Conservation (phyloP, 2,329 filamentous ascomycete species). For the Pseudofabraea citricarpa region DNA sequence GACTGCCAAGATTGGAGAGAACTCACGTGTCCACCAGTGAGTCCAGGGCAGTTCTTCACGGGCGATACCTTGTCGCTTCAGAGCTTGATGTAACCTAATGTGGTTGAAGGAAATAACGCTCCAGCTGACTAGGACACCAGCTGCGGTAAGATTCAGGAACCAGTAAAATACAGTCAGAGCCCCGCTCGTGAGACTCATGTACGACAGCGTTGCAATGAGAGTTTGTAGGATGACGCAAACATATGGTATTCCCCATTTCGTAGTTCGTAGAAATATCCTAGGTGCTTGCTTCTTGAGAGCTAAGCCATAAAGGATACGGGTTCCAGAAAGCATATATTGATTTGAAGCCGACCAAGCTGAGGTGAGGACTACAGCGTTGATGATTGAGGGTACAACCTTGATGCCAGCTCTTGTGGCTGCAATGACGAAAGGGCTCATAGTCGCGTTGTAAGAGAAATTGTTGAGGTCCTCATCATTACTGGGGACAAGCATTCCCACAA, state of each 20-base stretch:
- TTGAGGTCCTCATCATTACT: constrained; percentile 45
- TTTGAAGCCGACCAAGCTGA: constrained; percentile 68
- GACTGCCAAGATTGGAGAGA: constrained; percentile 3
- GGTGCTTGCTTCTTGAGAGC: constrained; percentile 56
- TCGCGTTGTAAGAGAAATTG: constrained; percentile 39
- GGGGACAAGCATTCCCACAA: constrained; percentile 52
- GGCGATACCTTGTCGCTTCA: constrained; percentile 50
- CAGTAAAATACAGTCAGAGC: constrained; percentile 63
- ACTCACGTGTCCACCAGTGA: constrained; percentile 56
- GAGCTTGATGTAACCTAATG: constrained; percentile 48
- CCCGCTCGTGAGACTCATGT: constrained; percentile 50
- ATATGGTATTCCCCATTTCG: constrained; percentile 50
- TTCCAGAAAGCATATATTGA: constrained; percentile 55
- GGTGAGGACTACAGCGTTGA: constrained; percentile 73
- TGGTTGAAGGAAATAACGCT: constrained; percentile 55
- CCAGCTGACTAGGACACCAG: constrained; percentile 61
- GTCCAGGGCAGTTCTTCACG: constrained; percentile 52
- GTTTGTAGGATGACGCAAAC: constrained; percentile 49
- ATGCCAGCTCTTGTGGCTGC: constrained; percentile 65
- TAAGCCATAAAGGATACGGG: constrained; percentile 54
- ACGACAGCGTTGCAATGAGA: constrained; percentile 51
- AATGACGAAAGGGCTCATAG: constrained; percentile 63
- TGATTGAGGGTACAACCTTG: constrained; percentile 61
- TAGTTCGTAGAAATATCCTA: constrained; percentile 48
- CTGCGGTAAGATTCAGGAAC: constrained; percentile 57